Evolutionary conservation across 768 basidiomycete genomes (phyloP).

Genomic region (Termitomyces sp.): DNA sequence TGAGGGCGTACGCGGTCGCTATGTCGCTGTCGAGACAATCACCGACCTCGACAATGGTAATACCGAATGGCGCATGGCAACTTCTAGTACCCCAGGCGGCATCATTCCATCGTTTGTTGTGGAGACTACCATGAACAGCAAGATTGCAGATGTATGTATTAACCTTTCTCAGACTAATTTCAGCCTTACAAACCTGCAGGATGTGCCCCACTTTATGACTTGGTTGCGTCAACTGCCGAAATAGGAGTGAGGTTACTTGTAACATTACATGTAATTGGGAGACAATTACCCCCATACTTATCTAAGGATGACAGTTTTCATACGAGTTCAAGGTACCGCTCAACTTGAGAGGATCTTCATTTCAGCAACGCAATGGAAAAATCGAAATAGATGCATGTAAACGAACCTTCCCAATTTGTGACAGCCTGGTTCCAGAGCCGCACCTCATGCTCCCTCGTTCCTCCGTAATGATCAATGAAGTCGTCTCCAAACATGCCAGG

Average conservation of each 20-base stretch:
- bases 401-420: constrained; percentile 89
- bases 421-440: constrained; percentile 85
- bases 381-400: constrained; percentile 4
- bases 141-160: constrained; percentile 55
- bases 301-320: constrained; percentile 23
- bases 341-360: constrained; percentile 45
- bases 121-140: constrained; percentile 57
- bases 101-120: constrained; percentile 62
- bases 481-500: constrained; percentile 70
- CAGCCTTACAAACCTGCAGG: constrained; percentile 33
- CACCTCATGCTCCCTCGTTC: constrained; percentile 92
- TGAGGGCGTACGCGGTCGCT: constrained; percentile 62
- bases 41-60: constrained; percentile 58
- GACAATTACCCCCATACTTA: background rate
- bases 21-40: constrained; percentile 67
- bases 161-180: background rate
- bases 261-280: background rate
- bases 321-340: constrained; percentile 82
- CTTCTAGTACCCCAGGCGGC: constrained; percentile 69
- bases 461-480: constrained; percentile 94
- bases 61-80: constrained; percentile 81
- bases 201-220: constrained; percentile 68
- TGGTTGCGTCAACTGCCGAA: constrained; percentile 49
- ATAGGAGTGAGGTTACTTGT: background rate
- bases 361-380: constrained; percentile 13